These are phyloP conservation scores for Aristolochia contorta DNA, from an alignment of 164 flowering plant species.

Conservation along the genomic window DNA sequence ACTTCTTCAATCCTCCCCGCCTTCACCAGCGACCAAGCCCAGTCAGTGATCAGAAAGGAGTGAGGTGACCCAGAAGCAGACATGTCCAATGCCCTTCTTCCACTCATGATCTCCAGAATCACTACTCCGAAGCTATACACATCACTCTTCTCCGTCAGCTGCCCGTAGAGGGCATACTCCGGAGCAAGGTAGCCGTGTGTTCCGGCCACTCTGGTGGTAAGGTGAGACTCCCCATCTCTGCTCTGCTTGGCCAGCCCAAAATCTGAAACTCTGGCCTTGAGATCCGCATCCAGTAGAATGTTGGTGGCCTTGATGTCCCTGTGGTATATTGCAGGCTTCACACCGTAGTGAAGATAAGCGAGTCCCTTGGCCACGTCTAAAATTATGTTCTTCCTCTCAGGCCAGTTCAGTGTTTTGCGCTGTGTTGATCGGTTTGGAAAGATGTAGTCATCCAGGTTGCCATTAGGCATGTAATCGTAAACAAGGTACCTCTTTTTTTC, in stretches of 20 bases:
- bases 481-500: constrained; percentile 45
- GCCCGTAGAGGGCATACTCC: constrained; percentile 84
- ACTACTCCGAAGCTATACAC: constrained; percentile 85
- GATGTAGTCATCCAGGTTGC: constrained; percentile 54
- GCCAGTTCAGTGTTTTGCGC: constrained; percentile 42
- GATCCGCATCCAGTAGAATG: constrained; percentile 57
- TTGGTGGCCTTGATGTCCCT: constrained; percentile 78
- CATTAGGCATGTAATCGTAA: constrained; percentile 75
- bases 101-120: constrained; percentile 67
- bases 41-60: constrained; percentile 58
- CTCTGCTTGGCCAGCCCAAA: constrained; percentile 69
- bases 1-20: constrained; percentile 41
- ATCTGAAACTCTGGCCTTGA: constrained; percentile 78
- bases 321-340: constrained; percentile 71
- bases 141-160: constrained; percentile 80
- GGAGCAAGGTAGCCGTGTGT: constrained; percentile 88
- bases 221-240: constrained; percentile 76
- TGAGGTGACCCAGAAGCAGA: constrained; percentile 27
- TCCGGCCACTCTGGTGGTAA: constrained; percentile 79
- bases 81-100: constrained; percentile 71
- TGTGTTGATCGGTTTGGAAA: constrained; percentile 6
- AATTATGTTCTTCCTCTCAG: constrained; percentile 56
- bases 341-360: constrained; percentile 74
- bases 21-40: constrained; percentile 78
- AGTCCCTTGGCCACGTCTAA: constrained; percentile 77